phyloP scores from a whole-genome alignment of 2,329 filamentous ascomycete species.

The Passalora sequoiae region DNA sequence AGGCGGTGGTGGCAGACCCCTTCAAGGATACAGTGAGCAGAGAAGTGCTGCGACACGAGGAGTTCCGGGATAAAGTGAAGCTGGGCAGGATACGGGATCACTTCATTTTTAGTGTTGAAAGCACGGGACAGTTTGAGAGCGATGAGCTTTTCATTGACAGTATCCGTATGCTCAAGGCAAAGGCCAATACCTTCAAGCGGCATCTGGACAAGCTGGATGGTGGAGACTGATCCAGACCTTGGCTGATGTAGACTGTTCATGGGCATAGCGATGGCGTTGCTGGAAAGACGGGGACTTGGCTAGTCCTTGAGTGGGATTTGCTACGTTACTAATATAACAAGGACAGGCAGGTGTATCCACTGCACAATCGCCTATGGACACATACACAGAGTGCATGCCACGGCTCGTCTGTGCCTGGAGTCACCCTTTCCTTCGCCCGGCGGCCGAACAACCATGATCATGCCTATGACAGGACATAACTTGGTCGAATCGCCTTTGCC shows the following conservation, averaged over 20 bases:
- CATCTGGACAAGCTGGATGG: slow-evolving; percentile 52
- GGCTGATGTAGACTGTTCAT: background rate
- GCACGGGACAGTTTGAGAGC: slow-evolving; percentile 89
- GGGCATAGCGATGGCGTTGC: background rate
- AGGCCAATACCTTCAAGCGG: slow-evolving; percentile 69
- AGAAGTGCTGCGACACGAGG: slow-evolving; percentile 83
- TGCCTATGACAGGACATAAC: too few relatives aligned
- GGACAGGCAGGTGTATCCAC: too few relatives aligned
- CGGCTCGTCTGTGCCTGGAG: too few relatives aligned
- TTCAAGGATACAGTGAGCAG: slow-evolving; percentile 95
- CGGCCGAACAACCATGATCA: too few relatives aligned
- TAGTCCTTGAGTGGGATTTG: too few relatives aligned
- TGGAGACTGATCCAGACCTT: slow-evolving; percentile 20
- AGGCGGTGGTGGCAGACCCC: slow-evolving; percentile 79
- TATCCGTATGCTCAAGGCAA: slow-evolving; percentile 76
- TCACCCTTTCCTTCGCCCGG: too few relatives aligned
- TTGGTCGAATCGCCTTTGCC: too few relatives aligned
- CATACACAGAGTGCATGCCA: too few relatives aligned
- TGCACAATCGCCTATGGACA: too few relatives aligned
- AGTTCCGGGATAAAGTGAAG: slow-evolving; percentile 94
- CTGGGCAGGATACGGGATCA: slow-evolving; percentile 86
- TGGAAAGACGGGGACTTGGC: too few relatives aligned
- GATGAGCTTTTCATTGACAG: slow-evolving; percentile 90
- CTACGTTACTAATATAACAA: too few relatives aligned
- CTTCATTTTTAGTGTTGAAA: slow-evolving; percentile 96